Evolutionary conservation across 352 stramenopile species (phyloP).

Genomic region (Globisporangium spinosum): DNA sequence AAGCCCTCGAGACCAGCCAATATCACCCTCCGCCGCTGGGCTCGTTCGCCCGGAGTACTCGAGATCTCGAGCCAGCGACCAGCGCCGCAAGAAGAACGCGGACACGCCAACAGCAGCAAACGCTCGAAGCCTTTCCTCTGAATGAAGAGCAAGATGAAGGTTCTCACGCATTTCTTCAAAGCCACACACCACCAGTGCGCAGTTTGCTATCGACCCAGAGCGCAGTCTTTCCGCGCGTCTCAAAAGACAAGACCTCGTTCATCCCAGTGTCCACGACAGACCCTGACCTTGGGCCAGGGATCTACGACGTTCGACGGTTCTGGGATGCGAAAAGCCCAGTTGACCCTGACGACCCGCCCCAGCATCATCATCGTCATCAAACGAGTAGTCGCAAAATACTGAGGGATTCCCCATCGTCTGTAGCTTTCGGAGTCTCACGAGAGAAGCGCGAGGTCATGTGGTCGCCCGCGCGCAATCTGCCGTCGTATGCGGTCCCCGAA

Average conservation of each 20-base stretch:
- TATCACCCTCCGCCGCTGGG: background rate
- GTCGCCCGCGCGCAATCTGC: constrained; percentile 35
- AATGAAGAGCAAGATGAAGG: background rate
- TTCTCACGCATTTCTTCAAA: background rate
- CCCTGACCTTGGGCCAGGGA: constrained; percentile 19
- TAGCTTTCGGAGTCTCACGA: constrained; percentile 39
- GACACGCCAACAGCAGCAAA: background rate
- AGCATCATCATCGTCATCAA: background rate
- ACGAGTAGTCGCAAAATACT: background rate
- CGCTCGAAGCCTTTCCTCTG: background rate
- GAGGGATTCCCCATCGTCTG: constrained; percentile 26
- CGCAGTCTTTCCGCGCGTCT: constrained; percentile 11
- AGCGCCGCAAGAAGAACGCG: background rate
- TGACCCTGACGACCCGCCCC: background rate
- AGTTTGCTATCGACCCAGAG: constrained; percentile 14
- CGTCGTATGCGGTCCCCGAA: constrained; percentile 32
- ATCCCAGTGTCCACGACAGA: background rate
- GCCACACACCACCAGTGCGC: background rate
- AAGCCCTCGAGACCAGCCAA: background rate
- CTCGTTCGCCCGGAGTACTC: constrained; percentile 9
- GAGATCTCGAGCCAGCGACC: constrained; percentile 4
- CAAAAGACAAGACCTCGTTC: constrained; percentile 9
- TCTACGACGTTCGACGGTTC: constrained; percentile 48
- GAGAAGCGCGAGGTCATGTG: constrained; percentile 47
- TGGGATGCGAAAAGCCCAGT: constrained; percentile 27